A percentile compares a stretch with the other conserved stretches of the same genome.
phyloP scores from a whole-genome alignment of 352 stramenopile species.

The Phytophthora tubulina region DNA sequence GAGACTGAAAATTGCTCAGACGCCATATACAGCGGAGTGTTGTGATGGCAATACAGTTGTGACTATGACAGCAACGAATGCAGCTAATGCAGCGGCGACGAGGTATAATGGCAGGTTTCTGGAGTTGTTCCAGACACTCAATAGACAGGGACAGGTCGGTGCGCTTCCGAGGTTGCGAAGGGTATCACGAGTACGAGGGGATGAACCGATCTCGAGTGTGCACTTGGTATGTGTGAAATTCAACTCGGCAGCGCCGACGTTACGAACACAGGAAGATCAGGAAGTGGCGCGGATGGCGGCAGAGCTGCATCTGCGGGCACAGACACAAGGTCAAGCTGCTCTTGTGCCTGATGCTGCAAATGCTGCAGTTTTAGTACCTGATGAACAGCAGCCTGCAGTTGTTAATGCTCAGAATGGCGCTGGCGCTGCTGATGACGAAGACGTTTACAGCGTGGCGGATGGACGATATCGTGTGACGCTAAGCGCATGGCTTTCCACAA shows the following conservation, averaged over 20 bases:
- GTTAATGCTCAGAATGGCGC: conserved; percentile 29
- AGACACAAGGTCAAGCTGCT: conserved; percentile 7
- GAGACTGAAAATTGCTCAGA: conserved; percentile 50
- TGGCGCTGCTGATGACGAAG: conserved; percentile 43
- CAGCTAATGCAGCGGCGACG: not conserved
- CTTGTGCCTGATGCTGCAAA: conserved; percentile 7
- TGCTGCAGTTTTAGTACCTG: not conserved
- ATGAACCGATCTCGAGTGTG: conserved; percentile 31
- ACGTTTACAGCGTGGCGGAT: conserved; percentile 55
- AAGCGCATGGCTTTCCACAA: conserved; percentile 51
- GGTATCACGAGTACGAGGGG: not conserved
- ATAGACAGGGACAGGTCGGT: conserved; percentile 21
- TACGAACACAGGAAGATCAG: conserved; percentile 16
- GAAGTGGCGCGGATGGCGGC: conserved; percentile 23
- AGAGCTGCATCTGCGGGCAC: conserved; percentile 22
- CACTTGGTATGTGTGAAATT: conserved; percentile 38
- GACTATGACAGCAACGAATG: not conserved
- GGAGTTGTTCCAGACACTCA: conserved; percentile 31
- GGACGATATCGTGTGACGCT: conserved; percentile 46
- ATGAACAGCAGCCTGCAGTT: conserved; percentile 2
- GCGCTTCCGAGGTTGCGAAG: conserved; percentile 6
- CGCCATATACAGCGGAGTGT: conserved; percentile 16
- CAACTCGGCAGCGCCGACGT: not conserved
- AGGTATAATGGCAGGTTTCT: conserved; percentile 32
- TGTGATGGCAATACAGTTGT: not conserved